These are phyloP conservation scores for Glycine tomentella DNA, from an alignment of 306 rosid genomes.

Conservation along the genomic window DNA sequence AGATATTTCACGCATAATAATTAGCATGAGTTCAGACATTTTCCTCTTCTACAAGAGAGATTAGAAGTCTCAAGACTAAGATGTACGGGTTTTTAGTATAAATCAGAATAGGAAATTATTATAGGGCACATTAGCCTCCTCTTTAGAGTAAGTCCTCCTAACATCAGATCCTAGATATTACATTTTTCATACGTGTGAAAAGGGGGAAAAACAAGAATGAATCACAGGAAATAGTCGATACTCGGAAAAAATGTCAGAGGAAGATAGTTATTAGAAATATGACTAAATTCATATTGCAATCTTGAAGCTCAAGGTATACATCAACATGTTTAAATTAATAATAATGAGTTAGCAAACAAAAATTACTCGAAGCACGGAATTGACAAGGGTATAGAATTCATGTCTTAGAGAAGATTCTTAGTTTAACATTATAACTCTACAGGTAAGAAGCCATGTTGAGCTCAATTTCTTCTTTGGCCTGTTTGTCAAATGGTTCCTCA, in stretches of 20 bases:
- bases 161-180: neutral
- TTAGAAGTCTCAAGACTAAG: neutral
- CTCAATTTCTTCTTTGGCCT: slow-evolving; percentile 84
- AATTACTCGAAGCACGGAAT: slow-evolving; percentile 23
- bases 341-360: slow-evolving; percentile 12
- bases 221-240: neutral
- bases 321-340: slow-evolving; percentile 19
- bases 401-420: slow-evolving; percentile 20
- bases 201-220: neutral
- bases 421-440: slow-evolving; percentile 43
- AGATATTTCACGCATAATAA: neutral
- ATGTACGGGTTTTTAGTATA: neutral
- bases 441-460: slow-evolving; percentile 65
- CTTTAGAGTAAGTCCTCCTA: neutral
- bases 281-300: slow-evolving; percentile 12
- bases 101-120: neutral
- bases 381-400: slow-evolving; percentile 16
- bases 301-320: slow-evolving; percentile 16
- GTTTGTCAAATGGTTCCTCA: slow-evolving; percentile 84
- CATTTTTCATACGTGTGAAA: neutral
- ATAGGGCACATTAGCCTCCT: neutral
- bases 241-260: neutral
- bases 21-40: neutral
- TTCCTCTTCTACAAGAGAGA: neutral
- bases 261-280: neutral